Evolutionary conservation across 306 rosid genomes (phyloP).

Genomic region (Prinsepia uniflora): DNA sequence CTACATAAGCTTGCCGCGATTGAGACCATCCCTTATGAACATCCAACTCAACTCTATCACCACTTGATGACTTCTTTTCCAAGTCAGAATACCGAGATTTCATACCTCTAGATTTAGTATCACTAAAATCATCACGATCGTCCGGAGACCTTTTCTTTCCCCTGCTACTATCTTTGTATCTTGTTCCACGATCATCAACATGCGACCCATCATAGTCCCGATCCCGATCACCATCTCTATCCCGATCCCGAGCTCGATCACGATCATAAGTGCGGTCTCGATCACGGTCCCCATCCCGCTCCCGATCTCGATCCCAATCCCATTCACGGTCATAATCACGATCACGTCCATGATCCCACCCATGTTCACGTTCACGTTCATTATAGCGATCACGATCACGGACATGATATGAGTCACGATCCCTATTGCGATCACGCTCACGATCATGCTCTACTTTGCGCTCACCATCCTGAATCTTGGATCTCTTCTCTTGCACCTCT

Average conservation of each 20-base stretch:
- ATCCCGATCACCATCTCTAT: slow-evolving; percentile 43
- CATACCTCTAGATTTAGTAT: slow-evolving; percentile 58
- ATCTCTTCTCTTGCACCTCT: slow-evolving; percentile 70
- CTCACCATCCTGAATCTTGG: slow-evolving; percentile 61
- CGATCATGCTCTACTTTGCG: slow-evolving; percentile 38
- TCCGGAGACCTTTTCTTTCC: slow-evolving; percentile 77
- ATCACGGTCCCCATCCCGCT: slow-evolving; percentile 51
- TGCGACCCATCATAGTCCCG: slow-evolving; percentile 49
- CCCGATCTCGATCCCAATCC: slow-evolving; percentile 33
- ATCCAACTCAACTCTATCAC: slow-evolving; percentile 67
- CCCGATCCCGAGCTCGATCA: slow-evolving; percentile 53
- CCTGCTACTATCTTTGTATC: slow-evolving; percentile 67
- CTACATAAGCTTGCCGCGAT: slow-evolving; percentile 57
- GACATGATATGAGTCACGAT: slow-evolving; percentile 31
- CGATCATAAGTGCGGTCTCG: slow-evolving; percentile 53
- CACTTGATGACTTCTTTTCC: slow-evolving; percentile 66
- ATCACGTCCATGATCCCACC: slow-evolving; percentile 35
- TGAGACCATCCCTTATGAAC: slow-evolving; percentile 73
- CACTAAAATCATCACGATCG: slow-evolving; percentile 67
- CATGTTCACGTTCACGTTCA: slow-evolving; percentile 36
- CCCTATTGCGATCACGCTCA: slow-evolving; percentile 35
- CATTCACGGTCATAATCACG: slow-evolving; percentile 33
- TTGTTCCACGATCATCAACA: slow-evolving; percentile 53
- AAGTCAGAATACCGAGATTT: slow-evolving; percentile 59
- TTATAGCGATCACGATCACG: slow-evolving; percentile 40